Conservation (phyloP, 2,329 filamentous ascomycete genomes). For the Juglanconis oblonga region DNA sequence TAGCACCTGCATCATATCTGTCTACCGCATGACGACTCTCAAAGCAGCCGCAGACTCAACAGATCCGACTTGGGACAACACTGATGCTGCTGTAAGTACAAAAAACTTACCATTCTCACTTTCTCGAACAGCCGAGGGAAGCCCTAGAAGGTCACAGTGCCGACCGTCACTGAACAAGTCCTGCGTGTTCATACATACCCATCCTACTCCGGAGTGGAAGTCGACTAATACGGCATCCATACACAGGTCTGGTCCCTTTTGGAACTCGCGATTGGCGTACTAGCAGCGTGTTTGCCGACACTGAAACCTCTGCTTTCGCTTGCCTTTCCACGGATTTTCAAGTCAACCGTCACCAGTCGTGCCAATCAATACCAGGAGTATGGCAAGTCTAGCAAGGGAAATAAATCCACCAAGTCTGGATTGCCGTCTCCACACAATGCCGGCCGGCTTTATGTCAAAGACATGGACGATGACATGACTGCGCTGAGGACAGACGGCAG, state of each 20-base stretch:
- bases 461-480: constrained; percentile 9
- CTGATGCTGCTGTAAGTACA: constrained; percentile 21
- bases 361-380: background rate
- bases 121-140: too few species aligned
- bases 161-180: too few species aligned
- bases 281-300: constrained; percentile 27
- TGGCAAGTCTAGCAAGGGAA: background rate
- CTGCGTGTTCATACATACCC: too few species aligned
- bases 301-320: constrained; percentile 26
- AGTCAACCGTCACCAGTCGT: background rate
- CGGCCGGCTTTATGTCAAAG: background rate
- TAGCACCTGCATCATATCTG: constrained; percentile 27
- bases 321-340: constrained; percentile 22
- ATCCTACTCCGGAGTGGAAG: too few species aligned
- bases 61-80: constrained; percentile 27
- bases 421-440: background rate
- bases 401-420: background rate
- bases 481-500: background rate
- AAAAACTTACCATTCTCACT: background rate
- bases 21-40: constrained; percentile 27
- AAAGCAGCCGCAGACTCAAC: constrained; percentile 20
- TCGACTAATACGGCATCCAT: background rate
- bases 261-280: constrained; percentile 27
- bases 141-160: too few species aligned
- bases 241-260: constrained; percentile 29